Base-by-base conservation (phyloP, 176 grass and related monocot genomes). In the Oryza meyeriana region DNA sequence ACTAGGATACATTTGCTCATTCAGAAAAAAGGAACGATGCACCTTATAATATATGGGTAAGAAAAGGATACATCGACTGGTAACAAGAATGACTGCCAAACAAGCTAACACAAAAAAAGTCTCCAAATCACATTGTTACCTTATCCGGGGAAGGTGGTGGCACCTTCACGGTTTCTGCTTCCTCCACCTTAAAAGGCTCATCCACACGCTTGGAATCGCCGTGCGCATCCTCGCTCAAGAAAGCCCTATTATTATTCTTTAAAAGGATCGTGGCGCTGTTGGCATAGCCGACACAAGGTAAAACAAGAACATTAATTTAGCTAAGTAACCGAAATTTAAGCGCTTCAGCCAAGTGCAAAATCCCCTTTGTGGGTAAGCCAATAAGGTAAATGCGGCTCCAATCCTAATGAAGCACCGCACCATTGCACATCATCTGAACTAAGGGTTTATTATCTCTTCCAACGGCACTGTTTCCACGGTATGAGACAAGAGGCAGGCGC, bases 171-270 rank as follows among this genome's bases (percentile, higher is more conserved):
- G 90, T 90, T 55, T 94, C 88, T 30, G 92, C 90, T 85, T 98
- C 92, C 74, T 93, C 88, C 64, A 98, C 90, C 71, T 93, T 91
- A 32, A 91, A 91, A n/a, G 90, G 88, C 32, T 94, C 88, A n/a
- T 93, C 88, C 3, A 89, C 64, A 13, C 39, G 75, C 68, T 76
- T 88, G 10, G 78, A 33, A 47, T 69, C 86, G 32, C 39, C 76
- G 13, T 78, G 70, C 8, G 80, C 80, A 22, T 83, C 83, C 38
- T 87, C 86, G 20, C 74, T 91, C 18, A 78, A 91, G 73, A 91
- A 89, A 30, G 76, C 77, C 83, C 79, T 91, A 16, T 61, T 84
- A 71, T 87, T 88, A 45, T 78, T 88, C 72, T 52, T 52, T 52
- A 89, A 67, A 58, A 93, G 28, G 35, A 52, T 59, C 17, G 81